Base-by-base conservation (phyloP, 441 rosid species). In the Erodium moschatum region DNA sequence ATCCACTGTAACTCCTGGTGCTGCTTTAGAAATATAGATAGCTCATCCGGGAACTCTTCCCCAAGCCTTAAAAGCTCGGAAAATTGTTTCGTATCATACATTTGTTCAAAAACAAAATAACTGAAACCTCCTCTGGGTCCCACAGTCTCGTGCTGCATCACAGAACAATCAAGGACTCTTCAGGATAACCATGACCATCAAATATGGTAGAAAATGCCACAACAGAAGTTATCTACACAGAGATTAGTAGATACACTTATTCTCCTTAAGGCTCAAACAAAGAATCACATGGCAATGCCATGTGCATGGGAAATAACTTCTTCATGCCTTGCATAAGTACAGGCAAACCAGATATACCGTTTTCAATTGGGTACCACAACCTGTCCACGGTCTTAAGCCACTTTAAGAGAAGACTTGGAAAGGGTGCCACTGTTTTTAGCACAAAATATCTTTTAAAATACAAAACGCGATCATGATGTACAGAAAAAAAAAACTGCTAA, bases 111-210 rank as follows among this genome's bases (percentile, higher is more conserved):
- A 69, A 90, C 99, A 75, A 82, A 94, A 79, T 86, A 86, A 76
- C 94, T 84, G 85, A 91, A 94, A 67, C 99, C 99, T 79, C 94
- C 88, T 63, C 80, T 87, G 61, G 97, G 96, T 67, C 96, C 99
- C 85, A 86, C 73, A 81, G 96, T 84, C 66, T 94, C 97, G 42
- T 75, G 86, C 99, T 94, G 90, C 80, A 75, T 15, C 74, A 72
- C 3, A 38, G 48, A 74, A 62, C 69, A 75, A 31, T 5, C 29
- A 20, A 75, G 61, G 20, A 13, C 11, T 64, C 44, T 64, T 64
- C 20, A 64, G 67, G 20, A 31, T 13, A 64, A 64, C 33, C 18
- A 15, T 16, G n/a, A 64, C 15, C 42, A 64, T 13, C 40, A 64
- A 8, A 64, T 29, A 29, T 64, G 20, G 16, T 13, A 1, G 21